phyloP scores from a whole-genome alignment of 106 monocot genomes.

The Allium cepa region DNA sequence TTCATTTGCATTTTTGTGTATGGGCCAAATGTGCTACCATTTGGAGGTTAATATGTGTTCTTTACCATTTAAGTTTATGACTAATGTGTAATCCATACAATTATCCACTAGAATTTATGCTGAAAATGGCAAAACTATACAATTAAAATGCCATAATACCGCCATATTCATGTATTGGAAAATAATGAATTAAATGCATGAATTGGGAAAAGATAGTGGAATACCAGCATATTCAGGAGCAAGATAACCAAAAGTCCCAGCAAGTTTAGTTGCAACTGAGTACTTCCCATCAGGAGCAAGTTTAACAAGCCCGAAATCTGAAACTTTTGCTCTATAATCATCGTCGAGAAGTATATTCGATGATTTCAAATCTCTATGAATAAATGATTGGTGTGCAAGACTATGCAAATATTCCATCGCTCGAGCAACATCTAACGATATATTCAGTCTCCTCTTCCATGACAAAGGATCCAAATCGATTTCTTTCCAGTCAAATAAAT shows the following conservation, averaged over 20 bases:
- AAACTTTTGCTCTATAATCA: slow-evolving; percentile 45
- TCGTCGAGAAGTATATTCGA: slow-evolving; percentile 55
- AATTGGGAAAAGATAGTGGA: no score
- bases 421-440: slow-evolving; percentile 52
- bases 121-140: no score
- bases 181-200: background rate
- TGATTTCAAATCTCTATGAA: slow-evolving; percentile 55
- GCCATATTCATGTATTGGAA: background rate
- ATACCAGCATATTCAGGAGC: slow-evolving; percentile 64
- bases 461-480: slow-evolving; percentile 28
- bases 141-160: background rate
- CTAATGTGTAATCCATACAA: no score
- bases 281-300: slow-evolving; percentile 47
- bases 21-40: no score
- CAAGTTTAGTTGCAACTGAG: slow-evolving; percentile 44
- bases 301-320: slow-evolving; percentile 56
- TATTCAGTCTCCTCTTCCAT: slow-evolving; percentile 52
- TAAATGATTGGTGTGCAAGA: slow-evolving; percentile 46
- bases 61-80: no score
- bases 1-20: no score
- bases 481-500: slow-evolving; percentile 41
- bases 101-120: no score
- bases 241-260: slow-evolving; percentile 58
- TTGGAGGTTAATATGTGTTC: no score
- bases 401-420: slow-evolving; percentile 61